Percentiles rank a stretch among this genome's conserved stretches.
These are phyloP conservation scores for Breynia disticha DNA, from an alignment of 441 rosid genomes.

Conservation along the genomic window DNA sequence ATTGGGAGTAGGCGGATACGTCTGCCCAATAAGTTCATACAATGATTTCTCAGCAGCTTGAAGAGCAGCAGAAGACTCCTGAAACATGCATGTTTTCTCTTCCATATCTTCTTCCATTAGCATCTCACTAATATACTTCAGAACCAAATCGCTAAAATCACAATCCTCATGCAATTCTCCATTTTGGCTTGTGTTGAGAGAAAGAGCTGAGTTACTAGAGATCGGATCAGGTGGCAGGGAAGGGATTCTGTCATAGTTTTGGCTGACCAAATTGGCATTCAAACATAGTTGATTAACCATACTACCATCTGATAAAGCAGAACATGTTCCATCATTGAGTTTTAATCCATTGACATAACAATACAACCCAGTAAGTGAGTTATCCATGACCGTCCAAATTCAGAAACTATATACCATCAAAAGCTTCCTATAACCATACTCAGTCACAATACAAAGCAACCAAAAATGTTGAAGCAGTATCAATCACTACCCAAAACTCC, in stretches of 20 bases:
- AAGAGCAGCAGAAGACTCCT: slow-evolving; percentile 60
- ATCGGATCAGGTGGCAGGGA: slow-evolving; percentile 14
- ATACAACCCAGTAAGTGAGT: slow-evolving; percentile 16
- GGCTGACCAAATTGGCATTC: slow-evolving; percentile 9
- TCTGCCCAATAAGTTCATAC: slow-evolving; percentile 51
- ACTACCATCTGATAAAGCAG: slow-evolving; percentile 16
- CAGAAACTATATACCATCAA: background rate
- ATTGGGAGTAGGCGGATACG: slow-evolving; percentile 21
- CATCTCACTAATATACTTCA: slow-evolving; percentile 60
- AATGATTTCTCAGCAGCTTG: slow-evolving; percentile 60
- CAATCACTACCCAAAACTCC: background rate
- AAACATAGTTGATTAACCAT: slow-evolving; percentile 17
- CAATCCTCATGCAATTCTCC: slow-evolving; percentile 36
- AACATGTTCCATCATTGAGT: slow-evolving; percentile 13
- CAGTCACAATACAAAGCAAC: background rate
- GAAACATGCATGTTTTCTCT: slow-evolving; percentile 54
- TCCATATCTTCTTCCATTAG: slow-evolving; percentile 80
- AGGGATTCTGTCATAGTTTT: slow-evolving; percentile 5
- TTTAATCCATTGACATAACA: slow-evolving; percentile 20
- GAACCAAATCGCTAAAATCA: slow-evolving; percentile 37
- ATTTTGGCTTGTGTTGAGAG: slow-evolving; percentile 15
- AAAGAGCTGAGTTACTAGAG: slow-evolving; percentile 12
- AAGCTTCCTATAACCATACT: background rate
- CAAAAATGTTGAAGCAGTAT: slow-evolving; percentile 1
- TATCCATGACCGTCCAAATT: slow-evolving; percentile 33